Evolutionary conservation across 192 early-diverging fungal species (phyloP).

Genomic region (Coemansia sp.): DNA sequence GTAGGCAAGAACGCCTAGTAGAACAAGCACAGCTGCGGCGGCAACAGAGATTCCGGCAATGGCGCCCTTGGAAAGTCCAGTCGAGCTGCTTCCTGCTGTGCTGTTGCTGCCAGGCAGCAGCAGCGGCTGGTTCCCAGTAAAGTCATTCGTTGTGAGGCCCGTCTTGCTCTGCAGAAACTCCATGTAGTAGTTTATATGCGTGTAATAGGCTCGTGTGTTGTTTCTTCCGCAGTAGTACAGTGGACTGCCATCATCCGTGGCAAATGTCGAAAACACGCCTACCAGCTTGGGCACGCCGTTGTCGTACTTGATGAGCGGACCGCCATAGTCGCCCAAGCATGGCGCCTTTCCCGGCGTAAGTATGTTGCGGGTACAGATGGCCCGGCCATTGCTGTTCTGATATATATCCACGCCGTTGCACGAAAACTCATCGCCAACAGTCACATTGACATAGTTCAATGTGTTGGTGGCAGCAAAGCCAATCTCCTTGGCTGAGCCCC

Average conservation of each 20-base stretch:
- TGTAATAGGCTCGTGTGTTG: constrained; percentile 33
- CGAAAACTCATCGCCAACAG: constrained; percentile 33
- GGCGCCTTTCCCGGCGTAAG: constrained; percentile 30
- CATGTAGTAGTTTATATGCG: constrained; percentile 40
- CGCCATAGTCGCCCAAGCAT: constrained; percentile 43
- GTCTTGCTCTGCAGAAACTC: constrained; percentile 31
- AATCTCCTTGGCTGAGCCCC: constrained; percentile 34
- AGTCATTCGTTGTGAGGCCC: constrained; percentile 22
- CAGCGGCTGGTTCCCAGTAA: constrained; percentile 39
- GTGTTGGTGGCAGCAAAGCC: constrained; percentile 23
- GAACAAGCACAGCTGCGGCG: constrained; percentile 21
- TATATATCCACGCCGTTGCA: constrained; percentile 22
- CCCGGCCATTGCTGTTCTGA: constrained; percentile 38
- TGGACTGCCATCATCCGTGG: constrained; percentile 9
- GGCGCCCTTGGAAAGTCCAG: constrained; percentile 25
- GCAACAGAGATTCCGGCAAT: constrained; percentile 38
- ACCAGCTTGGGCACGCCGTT: constrained; percentile 30
- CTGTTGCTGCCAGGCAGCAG: constrained; percentile 4
- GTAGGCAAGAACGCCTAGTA: constrained; percentile 22
- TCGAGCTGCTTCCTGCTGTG: not conserved
- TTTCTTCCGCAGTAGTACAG: constrained; percentile 37
- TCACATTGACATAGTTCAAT: constrained; percentile 34
- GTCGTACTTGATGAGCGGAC: constrained; percentile 35
- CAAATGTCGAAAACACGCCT: constrained; percentile 34
- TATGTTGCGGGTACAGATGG: constrained; percentile 38